These are phyloP conservation scores for Carallia brachiata DNA, from an alignment of 345 rosid species.

Conservation along the genomic window DNA sequence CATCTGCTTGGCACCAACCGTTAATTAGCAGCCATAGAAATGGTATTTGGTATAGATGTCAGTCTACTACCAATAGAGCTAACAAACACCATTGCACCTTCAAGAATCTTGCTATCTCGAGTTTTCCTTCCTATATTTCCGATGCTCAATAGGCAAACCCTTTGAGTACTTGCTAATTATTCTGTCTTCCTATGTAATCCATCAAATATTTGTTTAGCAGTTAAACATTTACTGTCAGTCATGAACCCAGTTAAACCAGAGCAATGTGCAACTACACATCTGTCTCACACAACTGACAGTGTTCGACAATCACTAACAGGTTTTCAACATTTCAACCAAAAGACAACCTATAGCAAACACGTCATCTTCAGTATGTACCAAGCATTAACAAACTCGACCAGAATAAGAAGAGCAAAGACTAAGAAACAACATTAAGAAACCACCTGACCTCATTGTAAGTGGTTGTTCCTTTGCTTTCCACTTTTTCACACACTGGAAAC, in stretches of 20 bases:
- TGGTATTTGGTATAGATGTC: background rate
- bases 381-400: too few species aligned
- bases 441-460: constrained; percentile 91
- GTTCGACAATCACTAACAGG: too few species aligned
- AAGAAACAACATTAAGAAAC: constrained; percentile 27
- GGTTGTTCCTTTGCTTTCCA: constrained; percentile 97
- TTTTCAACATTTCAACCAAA: too few species aligned
- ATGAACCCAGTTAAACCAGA: background rate
- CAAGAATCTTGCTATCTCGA: background rate
- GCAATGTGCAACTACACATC: too few species aligned
- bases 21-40: background rate
- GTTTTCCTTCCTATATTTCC: background rate
- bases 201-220: background rate
- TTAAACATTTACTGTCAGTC: background rate
- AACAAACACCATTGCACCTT: background rate
- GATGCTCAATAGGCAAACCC: background rate
- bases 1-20: background rate
- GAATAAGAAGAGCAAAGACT: too few species aligned
- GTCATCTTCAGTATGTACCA: background rate
- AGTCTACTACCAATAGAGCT: background rate
- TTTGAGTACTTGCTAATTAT: background rate
- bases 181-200: background rate
- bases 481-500: constrained; percentile 86
- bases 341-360: background rate
- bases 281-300: too few species aligned